Evolutionary conservation across 73 alveolate genomes (phyloP), one percentile per base, ranked within the genome.

Genomic region (Paramecium caudatum): DNA sequence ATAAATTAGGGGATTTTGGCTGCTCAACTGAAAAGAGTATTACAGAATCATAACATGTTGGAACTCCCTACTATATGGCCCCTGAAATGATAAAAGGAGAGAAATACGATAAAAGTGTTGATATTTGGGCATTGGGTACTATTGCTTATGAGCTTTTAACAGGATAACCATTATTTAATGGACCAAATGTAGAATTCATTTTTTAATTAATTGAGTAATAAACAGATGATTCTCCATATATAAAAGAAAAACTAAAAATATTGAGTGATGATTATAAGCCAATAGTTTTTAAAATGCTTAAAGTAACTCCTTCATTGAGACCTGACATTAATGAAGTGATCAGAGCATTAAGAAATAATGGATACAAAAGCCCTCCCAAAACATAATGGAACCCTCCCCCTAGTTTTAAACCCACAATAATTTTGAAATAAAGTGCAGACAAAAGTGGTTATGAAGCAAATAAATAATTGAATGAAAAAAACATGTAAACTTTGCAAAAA

Each of bases 21-120:
- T 83, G 30, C 17, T 46, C 84, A 0, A 55, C 50, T 33, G 55
- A 50, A 33, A 46, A 33, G 5, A 37, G 41, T 13, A 55, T 49
- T 0, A 9, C 8, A 16, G 17, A 55, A 41, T 50, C 81, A 17
- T 33, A 12, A 10, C 34, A 70, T 13, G 37, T 83, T 0, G 91
- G 91, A 0, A 83, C 91, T 8, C 37, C 50, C 5, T 55, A 83
- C 9, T 83, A 83, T n/a, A 83, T 83, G 91, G 91, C 91, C 0
- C 91, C 91, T 4, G 91, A 83, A 36, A 13, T 83, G 91, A 32
- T 83, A 4, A 47, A 48, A 12, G 41, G 41, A 32, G 15, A 83
- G 27, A 46, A 32, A n/a, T 83, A 83, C 36, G 48, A 50, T 34
- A 55, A 45, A 13, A 33, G 36, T 3, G 84, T 83, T 16, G 91